Percentiles rank a stretch among this genome's conserved stretches.
phyloP scores from a whole-genome alignment of 2,329 filamentous ascomycete species.

The Colletotrichum lupini region DNA sequence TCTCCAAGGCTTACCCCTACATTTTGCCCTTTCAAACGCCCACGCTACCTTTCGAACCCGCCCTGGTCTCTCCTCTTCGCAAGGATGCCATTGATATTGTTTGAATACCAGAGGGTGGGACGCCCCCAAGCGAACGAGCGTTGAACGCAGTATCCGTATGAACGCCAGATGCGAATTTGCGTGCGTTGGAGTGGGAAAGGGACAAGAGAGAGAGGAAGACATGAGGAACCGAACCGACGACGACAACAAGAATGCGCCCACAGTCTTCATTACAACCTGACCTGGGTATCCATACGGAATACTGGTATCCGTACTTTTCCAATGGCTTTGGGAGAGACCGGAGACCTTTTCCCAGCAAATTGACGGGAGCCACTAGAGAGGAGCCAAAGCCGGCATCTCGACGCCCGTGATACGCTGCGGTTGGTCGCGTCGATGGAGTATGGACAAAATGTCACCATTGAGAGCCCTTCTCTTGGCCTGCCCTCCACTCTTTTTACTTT shows the following conservation, averaged over 20 bases:
- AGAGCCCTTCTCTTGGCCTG: neutral
- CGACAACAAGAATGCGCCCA: neutral
- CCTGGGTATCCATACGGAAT: neutral
- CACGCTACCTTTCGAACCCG: neutral
- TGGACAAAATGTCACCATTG: neutral
- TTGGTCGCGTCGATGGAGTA: neutral
- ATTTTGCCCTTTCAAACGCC: neutral
- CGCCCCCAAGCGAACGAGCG: constrained; percentile 18
- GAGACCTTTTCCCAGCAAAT: neutral
- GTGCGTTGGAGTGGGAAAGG: neutral
- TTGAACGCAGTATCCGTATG: too few relatives aligned
- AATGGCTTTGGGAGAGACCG: neutral
- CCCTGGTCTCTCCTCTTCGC: neutral
- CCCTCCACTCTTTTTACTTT: constrained; percentile 33
- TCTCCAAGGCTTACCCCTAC: neutral
- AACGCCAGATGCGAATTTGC: neutral
- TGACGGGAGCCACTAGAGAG: neutral
- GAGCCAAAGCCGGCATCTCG: neutral
- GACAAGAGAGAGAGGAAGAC: neutral
- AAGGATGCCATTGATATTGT: constrained; percentile 27
- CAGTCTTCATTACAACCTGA: neutral
- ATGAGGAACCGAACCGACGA: neutral
- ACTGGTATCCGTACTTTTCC: neutral
- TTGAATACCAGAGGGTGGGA: constrained; percentile 3
- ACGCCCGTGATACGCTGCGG: neutral